Base-by-base conservation (phyloP, 2,329 filamentous ascomycete species). In the Graphiopsis chlorocephala region DNA sequence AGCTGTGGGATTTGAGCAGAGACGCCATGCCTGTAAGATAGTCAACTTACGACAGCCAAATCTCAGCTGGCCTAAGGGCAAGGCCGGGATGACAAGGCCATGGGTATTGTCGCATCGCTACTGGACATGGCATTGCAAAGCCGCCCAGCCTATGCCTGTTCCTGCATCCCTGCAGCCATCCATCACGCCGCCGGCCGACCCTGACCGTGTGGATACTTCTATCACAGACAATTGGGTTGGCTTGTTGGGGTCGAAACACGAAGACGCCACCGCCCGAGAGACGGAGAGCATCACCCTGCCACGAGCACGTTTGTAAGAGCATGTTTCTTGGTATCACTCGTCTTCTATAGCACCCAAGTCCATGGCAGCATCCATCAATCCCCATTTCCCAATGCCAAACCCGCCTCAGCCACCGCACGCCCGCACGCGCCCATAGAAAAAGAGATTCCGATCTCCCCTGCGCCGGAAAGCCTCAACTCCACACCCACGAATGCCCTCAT, bases 381-480 rank as follows among this genome's bases (percentile, higher is more conserved):
- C 5, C 15, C 26, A 31, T 29, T 2, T 2, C 50, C 17, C 29
- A 52, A 25, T 29, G 14, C 29, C 28, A n/a, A n/a, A 23, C 31
- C 25, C 8, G 20, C 31, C 31, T n/a, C 42, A 50, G 45, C 42
- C 58, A 52, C 42, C 58, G 58, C 58, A 61, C 55, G 55, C 25
- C 17, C 38, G 17, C 17, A 20, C 38, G n/a, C n/a, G n/a, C 56
- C 4, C 45, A n/a, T 45, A 50, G 10, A 25, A 17, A 50, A 50
- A 25, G 45, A 61, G 45, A 61, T 61, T 61, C 58, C 45, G 58
- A 61, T 61, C 58, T 31, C 42, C 58, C 58, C 58, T 50, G 45
- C 58, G 10, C 45, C 28, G 42, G 26, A 45, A 35, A 60, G 35
- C 35, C n/a, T 25, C 17, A 15, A 23, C 57, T 47, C 57, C 57